These are phyloP conservation scores for Babesia bigemina DNA, from an alignment of 169 alveolate genomes.

Conservation along the genomic window DNA sequence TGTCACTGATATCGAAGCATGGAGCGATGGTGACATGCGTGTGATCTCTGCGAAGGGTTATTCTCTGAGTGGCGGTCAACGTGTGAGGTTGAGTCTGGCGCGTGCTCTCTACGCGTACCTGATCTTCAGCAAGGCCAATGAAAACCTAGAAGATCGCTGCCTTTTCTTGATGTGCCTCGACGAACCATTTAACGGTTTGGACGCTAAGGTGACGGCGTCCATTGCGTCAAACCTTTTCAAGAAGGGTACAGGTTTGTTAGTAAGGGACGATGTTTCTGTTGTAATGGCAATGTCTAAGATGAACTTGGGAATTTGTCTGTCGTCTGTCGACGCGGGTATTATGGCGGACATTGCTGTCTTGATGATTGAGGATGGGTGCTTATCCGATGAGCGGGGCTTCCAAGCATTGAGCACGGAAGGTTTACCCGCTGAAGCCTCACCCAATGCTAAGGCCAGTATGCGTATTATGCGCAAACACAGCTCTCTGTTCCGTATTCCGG, in stretches of 20 bases:
- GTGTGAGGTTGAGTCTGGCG: slow-evolving; percentile 89
- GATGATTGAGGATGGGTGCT: neutral
- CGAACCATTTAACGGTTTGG: slow-evolving; percentile 44
- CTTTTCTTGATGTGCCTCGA: slow-evolving; percentile 61
- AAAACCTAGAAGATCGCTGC: slow-evolving; percentile 38
- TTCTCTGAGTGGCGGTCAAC: slow-evolving; percentile 88
- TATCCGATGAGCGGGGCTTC: neutral
- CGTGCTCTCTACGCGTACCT: slow-evolving; percentile 84
- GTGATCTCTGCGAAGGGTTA: slow-evolving; percentile 47
- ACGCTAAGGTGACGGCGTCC: slow-evolving; percentile 13
- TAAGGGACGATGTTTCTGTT: slow-evolving; percentile 32
- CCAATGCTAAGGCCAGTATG: no score
- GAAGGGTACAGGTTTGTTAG: slow-evolving; percentile 29
- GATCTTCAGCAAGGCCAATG: slow-evolving; percentile 54
- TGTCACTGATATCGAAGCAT: slow-evolving; percentile 21
- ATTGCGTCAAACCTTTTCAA: slow-evolving; percentile 12
- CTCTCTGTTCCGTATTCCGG: neutral
- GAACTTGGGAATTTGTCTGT: slow-evolving; percentile 1
- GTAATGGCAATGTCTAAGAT: slow-evolving; percentile 23
- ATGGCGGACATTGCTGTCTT: neutral
- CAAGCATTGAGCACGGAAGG: neutral
- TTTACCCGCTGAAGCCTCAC: neutral
- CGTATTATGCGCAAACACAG: neutral
- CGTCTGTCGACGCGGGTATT: neutral
- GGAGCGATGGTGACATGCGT: slow-evolving; percentile 59